Percentiles rank a stretch among this genome's conserved stretches.
These are phyloP conservation scores for Davidsoniella australis DNA, from an alignment of 2,329 filamentous ascomycete genomes.

Conservation along the genomic window DNA sequence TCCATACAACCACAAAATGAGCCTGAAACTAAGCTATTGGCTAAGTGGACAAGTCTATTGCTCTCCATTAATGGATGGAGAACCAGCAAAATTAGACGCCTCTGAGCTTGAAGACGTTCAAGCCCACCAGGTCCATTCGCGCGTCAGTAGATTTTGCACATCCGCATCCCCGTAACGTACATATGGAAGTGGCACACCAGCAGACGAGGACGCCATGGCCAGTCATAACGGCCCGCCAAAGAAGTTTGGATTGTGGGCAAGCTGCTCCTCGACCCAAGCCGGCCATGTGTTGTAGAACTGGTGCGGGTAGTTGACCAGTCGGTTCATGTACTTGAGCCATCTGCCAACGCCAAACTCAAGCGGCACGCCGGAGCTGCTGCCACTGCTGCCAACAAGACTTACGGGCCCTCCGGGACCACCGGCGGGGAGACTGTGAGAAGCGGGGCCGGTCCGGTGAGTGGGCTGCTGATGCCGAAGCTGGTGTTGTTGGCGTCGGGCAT, in stretches of 20 bases:
- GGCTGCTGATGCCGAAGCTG: neutral
- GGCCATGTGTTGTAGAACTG: constrained; percentile 34
- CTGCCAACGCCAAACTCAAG: constrained; percentile 28
- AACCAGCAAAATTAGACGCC: too few species aligned
- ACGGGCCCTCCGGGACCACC: neutral
- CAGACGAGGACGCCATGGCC: neutral
- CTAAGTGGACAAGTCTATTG: too few species aligned
- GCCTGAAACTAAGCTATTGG: too few species aligned
- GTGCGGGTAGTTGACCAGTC: constrained; percentile 27
- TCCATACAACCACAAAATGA: too few species aligned
- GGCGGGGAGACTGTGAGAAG: neutral
- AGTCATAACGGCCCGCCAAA: constrained; percentile 19
- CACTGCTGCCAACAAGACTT: neutral
- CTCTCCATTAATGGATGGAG: too few species aligned
- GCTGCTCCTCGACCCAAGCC: constrained; percentile 34
- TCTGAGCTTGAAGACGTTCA: neutral
- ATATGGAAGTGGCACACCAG: too few species aligned
- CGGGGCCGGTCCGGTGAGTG: neutral
- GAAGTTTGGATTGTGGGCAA: constrained; percentile 27
- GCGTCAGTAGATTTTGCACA: neutral
- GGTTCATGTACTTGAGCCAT: constrained; percentile 35
- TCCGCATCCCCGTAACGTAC: neutral
- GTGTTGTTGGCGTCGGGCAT: constrained; percentile 13
- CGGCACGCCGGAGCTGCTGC: constrained; percentile 5
- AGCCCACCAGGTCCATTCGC: neutral